Evolutionary conservation across 177 flowering plant species (phyloP).

Genomic region (Vitis hybrid): DNA sequence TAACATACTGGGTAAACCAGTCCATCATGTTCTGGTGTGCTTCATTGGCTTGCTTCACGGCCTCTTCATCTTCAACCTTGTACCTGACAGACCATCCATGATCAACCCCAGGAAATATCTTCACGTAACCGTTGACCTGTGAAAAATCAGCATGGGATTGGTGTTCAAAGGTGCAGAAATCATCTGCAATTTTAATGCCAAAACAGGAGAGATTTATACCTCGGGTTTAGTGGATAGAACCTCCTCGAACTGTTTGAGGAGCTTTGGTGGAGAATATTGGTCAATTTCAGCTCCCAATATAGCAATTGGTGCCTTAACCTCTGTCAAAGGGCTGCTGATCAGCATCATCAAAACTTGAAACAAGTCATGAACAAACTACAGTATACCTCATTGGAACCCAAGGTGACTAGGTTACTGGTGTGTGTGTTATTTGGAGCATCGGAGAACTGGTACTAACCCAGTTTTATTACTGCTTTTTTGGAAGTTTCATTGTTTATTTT

Average conservation of each 20-base stretch:
- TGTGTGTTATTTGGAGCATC: no score
- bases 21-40: conserved; percentile 30
- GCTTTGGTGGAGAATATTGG: conserved; percentile 41
- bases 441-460: no score
- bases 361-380: no score
- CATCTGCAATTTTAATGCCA: background rate
- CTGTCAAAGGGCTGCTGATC: conserved; percentile 23
- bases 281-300: conserved; percentile 59
- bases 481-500: no score
- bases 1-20: conserved; percentile 27
- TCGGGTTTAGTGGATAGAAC: conserved; percentile 39
- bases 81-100: conserved; percentile 44
- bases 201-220: conserved; percentile 26
- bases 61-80: conserved; percentile 21
- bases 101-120: conserved; percentile 25
- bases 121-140: conserved; percentile 26
- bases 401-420: no score
- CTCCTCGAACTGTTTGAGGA: conserved; percentile 45
- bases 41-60: conserved; percentile 27
- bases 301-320: conserved; percentile 44
- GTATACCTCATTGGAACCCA: no score
- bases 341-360: background rate
- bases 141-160: background rate
- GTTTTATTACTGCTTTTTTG: no score
- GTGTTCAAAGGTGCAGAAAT: background rate